Evolutionary conservation across 495 filamentous ascomycete species (phyloP), one percentile per base, ranked within the genome.

Genomic region (Penicillium steckii): DNA sequence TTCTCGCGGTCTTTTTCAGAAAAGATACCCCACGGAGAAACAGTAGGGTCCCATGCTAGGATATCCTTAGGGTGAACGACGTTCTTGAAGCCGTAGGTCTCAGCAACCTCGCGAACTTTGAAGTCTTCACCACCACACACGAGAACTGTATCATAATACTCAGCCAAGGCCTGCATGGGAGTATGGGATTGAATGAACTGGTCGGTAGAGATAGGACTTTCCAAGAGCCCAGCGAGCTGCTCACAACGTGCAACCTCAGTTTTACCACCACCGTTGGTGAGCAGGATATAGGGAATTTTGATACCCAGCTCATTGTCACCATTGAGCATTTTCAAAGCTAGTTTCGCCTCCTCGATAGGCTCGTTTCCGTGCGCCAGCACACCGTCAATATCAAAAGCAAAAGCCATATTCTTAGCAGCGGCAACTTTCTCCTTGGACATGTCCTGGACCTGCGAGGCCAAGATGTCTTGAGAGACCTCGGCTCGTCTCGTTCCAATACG

Each of bases 161-260:
- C 79, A 12, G 89, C 83, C 81, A 95, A 85, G 57, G 93, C 90
- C 57, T 87, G 83, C 87, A 97, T 95, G 32, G 91, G 92, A 38
- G 92, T 96, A 72, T 97, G 92, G 10, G 89, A 90, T 67, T 91
- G 93, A 69, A 96, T 91, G 77, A 96, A 95, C 65, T 95, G 91
- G 52, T 88, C 87, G 3, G 87, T 88, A 1, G 90, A 88, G 55
- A 96, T 85, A 51, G 72, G 71, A 26, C 84, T 73, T 50, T 90
- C 83, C 26, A 97, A 81, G 59, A 89, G 83, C 56, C 85, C 71
- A 55, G 83, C 85, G 13, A 95, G 81, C 59, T 95, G 87, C 46
- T 83, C 64, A 65, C 91, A 95, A 24, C 91, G 82, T 55, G 92
- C 91, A 40, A 82, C 75, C 72, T 96, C 91, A 26, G 85, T 87